These are phyloP conservation scores for Cytospora schulzeri DNA, from an alignment of 2,329 filamentous ascomycete genomes.

Conservation along the genomic window DNA sequence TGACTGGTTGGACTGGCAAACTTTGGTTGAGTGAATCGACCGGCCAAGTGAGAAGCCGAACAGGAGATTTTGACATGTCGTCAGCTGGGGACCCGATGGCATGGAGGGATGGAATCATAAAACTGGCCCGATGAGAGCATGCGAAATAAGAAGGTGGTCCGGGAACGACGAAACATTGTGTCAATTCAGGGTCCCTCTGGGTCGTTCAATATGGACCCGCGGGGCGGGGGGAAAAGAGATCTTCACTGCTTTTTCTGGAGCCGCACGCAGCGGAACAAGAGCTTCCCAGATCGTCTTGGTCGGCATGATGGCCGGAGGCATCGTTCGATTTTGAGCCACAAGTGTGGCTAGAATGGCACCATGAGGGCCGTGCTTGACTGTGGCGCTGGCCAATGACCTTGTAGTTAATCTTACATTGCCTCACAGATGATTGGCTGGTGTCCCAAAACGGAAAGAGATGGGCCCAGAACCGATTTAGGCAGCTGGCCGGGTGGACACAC, in stretches of 20 bases:
- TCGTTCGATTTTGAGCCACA: conserved; percentile 26
- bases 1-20: neutral
- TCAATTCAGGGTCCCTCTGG: neutral
- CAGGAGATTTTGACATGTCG: neutral
- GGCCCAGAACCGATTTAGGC: neutral
- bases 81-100: neutral
- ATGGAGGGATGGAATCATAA: neutral
- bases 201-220: neutral
- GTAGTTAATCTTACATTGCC: conserved; percentile 7
- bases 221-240: conserved; percentile 1
- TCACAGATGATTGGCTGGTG: conserved; percentile 14
- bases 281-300: conserved; percentile 15
- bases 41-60: neutral
- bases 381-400: conserved; percentile 12
- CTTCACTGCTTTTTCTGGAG: conserved; percentile 9
- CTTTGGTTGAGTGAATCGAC: neutral
- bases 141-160: neutral
- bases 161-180: neutral
- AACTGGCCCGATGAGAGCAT: neutral
- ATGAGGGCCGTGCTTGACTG: neutral
- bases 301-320: conserved; percentile 10
- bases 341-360: conserved; percentile 15
- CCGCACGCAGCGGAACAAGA: conserved; percentile 15
- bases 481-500: conserved; percentile 13
- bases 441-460: conserved; percentile 10